These are phyloP conservation scores for Albophoma yamanashiensis DNA, from an alignment of 2,329 filamentous ascomycete genomes.

Conservation along the genomic window DNA sequence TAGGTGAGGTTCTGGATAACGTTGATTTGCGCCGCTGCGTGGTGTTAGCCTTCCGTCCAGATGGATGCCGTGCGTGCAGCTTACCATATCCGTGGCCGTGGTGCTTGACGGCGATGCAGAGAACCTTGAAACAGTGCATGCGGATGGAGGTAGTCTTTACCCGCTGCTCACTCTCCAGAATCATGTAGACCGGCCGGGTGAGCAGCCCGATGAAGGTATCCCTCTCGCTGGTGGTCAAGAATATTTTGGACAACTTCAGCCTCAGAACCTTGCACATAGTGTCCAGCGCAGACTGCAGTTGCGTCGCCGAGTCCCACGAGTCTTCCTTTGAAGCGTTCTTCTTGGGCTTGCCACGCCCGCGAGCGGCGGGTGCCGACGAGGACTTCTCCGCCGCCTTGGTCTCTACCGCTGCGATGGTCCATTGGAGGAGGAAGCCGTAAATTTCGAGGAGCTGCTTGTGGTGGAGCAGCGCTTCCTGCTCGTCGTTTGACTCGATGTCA, in stretches of 20 bases:
- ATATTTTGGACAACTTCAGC: constrained; percentile 84
- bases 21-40: constrained; percentile 80
- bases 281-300: constrained; percentile 81
- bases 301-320: constrained; percentile 78
- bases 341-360: constrained; percentile 65
- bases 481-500: constrained; percentile 76
- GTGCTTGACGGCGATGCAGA: constrained; percentile 94
- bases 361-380: constrained; percentile 51
- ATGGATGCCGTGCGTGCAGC: constrained; percentile 10
- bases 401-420: constrained; percentile 91
- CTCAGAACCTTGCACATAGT: constrained; percentile 94
- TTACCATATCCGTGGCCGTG: constrained; percentile 92
- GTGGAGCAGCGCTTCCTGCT: constrained; percentile 74
- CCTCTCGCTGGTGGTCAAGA: constrained; percentile 89
- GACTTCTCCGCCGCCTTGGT: constrained; percentile 88
- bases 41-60: constrained; percentile 14
- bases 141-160: constrained; percentile 81
- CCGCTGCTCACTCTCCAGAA: constrained; percentile 87
- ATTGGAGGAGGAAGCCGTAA: constrained; percentile 88
- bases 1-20: constrained; percentile 97
- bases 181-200: constrained; percentile 84
- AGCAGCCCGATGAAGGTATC: constrained; percentile 91
- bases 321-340: constrained; percentile 73
- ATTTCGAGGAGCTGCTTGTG: constrained; percentile 91
- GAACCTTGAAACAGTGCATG: constrained; percentile 95